Base-by-base conservation (phyloP, 2,329 filamentous ascomycete species). In the Xylariaceae sp. region DNA sequence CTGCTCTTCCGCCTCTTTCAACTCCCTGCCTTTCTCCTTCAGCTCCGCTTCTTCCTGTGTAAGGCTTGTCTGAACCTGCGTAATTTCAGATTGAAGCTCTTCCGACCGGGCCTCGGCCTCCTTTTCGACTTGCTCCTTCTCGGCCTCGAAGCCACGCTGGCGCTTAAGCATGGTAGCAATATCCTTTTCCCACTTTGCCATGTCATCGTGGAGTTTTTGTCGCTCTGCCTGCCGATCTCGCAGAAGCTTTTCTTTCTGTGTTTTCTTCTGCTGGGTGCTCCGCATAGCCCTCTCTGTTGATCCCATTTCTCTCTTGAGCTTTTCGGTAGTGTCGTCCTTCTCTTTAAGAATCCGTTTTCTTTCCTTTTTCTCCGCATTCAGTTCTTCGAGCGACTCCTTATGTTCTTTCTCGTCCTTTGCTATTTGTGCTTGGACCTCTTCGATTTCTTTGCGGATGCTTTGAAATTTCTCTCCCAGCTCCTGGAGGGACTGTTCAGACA, bases 251-350 rank as follows among this genome's bases (percentile, higher is more conserved):
- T 97, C 90, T 64, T 89, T 89, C 64, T 92, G 89, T 1, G 82
- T 79, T 61, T 87, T 89, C 54, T 88, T 87, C 57, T 87, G 89
- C 66, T 95, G 88, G 1, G 89, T 87, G 5, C 84, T 81, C 44
- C 90, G 84, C 75, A 95, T 96, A 58, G 89, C 79, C 48, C 90
- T 84, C 68, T 95, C 90, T 6, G 92, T 83, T 42, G 82, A 83
- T 47, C 89, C 86, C 48, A 95, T 86, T 65, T 93, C 87, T 56
- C 87, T 87, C 64, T 88, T 90, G 48, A 97, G 73, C 65, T 91
- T 90, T 42, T 89, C 86, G 45, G 90, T 97, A 46, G 86, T 88
- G 63, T 95, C 90, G 59, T 97, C 93, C 69, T 95, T 96, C 65
- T 96, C 90, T 67, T 89, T 94, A 48, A 94, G 77, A 17, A 86